Percentiles rank a stretch among this genome's conserved stretches.
phyloP scores from a whole-genome alignment of 1,139 yeast genomes.

The Yamadazyma kanchanaburiensis region DNA sequence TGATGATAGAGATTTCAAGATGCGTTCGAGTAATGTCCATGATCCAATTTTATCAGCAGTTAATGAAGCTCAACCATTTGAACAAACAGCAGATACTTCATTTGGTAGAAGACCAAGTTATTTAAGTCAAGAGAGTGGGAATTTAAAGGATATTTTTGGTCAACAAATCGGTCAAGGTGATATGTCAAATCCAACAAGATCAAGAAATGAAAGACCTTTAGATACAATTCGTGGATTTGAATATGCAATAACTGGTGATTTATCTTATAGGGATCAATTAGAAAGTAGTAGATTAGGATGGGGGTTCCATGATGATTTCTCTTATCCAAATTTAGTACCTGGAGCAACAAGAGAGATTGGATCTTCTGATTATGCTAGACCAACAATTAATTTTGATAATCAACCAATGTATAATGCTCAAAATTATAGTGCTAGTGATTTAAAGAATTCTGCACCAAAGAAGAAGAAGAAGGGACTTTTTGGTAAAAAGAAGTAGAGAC shows the following conservation, averaged over 20 bases:
- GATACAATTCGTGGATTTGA: conserved; percentile 93
- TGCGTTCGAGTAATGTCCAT: conserved; percentile 61
- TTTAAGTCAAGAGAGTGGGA: conserved; percentile 39
- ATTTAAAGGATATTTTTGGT: conserved; percentile 81
- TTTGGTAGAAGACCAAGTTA: conserved; percentile 34
- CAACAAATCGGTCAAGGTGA: conserved; percentile 72
- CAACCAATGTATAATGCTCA: conserved; percentile 69
- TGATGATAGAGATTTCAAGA: conserved; percentile 36
- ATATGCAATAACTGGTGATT: conserved; percentile 88
- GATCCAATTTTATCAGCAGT: conserved; percentile 91
- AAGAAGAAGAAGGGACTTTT: conserved; percentile 57
- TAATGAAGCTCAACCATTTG: conserved; percentile 94
- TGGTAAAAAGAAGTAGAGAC: conserved; percentile 51
- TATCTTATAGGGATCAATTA: conserved; percentile 69
- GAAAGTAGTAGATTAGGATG: conserved; percentile 80
- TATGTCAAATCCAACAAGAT: conserved; percentile 85
- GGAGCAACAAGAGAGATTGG: conserved; percentile 19
- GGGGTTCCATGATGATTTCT: conserved; percentile 55
- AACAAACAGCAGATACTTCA: conserved; percentile 52
- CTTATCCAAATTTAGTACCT: conserved; percentile 28
- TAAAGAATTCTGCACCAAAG: conserved; percentile 36
- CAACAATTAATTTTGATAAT: conserved; percentile 40
- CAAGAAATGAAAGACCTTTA: conserved; percentile 90
- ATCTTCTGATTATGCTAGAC: conserved; percentile 19
- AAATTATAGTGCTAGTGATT: conserved; percentile 41